A percentile compares a stretch with the other conserved stretches of the same genome.
These are phyloP conservation scores for Saprolegnia diclina DNA, from an alignment of 352 stramenopile genomes.

Conservation along the genomic window DNA sequence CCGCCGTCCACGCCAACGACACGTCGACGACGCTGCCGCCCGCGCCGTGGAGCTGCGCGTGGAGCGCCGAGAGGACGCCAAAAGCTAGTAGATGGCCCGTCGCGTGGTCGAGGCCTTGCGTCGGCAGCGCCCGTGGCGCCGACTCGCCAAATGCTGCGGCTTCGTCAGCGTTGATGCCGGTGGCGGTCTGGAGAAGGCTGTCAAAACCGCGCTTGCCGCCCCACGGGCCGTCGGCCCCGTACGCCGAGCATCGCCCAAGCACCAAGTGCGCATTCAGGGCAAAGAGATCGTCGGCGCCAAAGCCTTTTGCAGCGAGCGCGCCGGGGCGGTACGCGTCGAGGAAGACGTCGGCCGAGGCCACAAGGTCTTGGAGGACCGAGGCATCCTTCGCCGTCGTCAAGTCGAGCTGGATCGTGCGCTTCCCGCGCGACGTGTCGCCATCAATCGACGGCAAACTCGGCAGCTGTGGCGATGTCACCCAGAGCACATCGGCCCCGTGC, in stretches of 20 bases:
- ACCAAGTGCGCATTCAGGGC: constrained; percentile 17
- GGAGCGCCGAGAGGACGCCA: constrained; percentile 22
- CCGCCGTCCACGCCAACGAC: constrained; percentile 15
- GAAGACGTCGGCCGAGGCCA: constrained; percentile 19
- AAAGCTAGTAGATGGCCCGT: constrained; percentile 26
- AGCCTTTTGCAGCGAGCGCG: constrained; percentile 6
- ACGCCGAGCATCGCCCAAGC: constrained; percentile 16
- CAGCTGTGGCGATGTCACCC: constrained; percentile 24
- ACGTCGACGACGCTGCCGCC: constrained; percentile 7
- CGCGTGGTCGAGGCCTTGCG: constrained; percentile 24
- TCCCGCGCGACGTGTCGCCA: constrained; percentile 23
- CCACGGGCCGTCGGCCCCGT: constrained; percentile 20
- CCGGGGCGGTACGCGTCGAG: constrained; percentile 27
- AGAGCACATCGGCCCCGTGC: constrained; percentile 26
- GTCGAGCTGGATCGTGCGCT: constrained; percentile 24
- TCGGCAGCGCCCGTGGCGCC: constrained; percentile 9
- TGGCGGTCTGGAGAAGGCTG: constrained; percentile 22
- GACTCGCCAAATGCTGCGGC: neutral
- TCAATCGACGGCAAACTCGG: constrained; percentile 8
- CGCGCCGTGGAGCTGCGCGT: neutral
- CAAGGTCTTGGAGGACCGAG: constrained; percentile 16
- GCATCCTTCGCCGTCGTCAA: neutral
- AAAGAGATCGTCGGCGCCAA: constrained; percentile 9
- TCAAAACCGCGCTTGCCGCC: constrained; percentile 28
- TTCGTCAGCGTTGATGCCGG: constrained; percentile 19